Percentiles rank a stretch among this genome's conserved stretches.
These are phyloP conservation scores for Russula earlei DNA, from an alignment of 768 basidiomycete species.

Conservation along the genomic window DNA sequence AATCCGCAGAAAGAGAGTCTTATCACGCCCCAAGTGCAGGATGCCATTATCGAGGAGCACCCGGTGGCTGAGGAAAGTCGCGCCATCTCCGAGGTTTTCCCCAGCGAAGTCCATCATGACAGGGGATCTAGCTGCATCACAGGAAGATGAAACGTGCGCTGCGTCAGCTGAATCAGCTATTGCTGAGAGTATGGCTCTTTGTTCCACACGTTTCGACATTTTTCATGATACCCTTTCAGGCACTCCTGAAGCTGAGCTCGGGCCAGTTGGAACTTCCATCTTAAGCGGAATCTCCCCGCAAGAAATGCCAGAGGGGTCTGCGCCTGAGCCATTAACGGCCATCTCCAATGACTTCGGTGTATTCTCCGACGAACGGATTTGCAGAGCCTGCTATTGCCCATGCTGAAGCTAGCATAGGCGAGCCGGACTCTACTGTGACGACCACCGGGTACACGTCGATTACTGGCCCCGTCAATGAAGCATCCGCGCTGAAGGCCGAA, in stretches of 20 bases:
- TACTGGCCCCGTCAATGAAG: background rate
- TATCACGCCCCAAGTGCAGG: background rate
- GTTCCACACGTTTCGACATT: background rate
- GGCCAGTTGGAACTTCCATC: background rate
- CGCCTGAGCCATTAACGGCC: background rate
- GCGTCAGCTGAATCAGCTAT: background rate
- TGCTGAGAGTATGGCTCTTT: conserved; percentile 2
- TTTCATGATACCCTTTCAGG: conserved; percentile 1
- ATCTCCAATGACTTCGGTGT: background rate
- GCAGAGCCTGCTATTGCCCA: background rate
- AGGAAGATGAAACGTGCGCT: background rate
- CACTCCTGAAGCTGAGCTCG: background rate
- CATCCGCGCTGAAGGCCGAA: background rate
- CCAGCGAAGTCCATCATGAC: background rate
- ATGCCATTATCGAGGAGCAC: conserved; percentile 1
- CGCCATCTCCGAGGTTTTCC: background rate
- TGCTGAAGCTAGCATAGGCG: background rate
- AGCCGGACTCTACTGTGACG: background rate
- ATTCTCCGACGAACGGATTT: background rate
- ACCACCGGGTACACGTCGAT: background rate
- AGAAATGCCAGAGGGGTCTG: background rate
- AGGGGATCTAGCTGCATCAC: background rate
- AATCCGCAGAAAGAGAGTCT: background rate
- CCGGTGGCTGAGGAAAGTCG: background rate
- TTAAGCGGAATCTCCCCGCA: background rate